These are phyloP conservation scores for Cucurbitaria berberidis DNA, from an alignment of 2,329 filamentous ascomycete species.

Conservation along the genomic window DNA sequence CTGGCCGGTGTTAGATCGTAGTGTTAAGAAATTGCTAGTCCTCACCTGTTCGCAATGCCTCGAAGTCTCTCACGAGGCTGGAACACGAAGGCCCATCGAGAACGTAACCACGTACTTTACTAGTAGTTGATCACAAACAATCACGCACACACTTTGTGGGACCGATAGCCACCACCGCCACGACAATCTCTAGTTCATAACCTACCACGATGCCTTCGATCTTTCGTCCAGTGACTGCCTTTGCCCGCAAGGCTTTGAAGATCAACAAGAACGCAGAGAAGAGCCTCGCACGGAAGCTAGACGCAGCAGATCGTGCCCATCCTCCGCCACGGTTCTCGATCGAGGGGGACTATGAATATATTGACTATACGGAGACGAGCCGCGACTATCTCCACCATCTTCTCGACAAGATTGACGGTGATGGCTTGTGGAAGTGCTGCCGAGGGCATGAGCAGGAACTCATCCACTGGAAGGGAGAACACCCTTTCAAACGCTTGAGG, in stretches of 20 bases:
- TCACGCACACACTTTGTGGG: background rate
- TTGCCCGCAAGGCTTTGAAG: background rate
- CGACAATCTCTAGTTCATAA: background rate
- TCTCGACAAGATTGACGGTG: background rate
- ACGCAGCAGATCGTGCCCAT: background rate
- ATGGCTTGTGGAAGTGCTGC: conserved; percentile 1
- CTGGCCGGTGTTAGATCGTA: too few species aligned
- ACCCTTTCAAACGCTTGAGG: conserved; percentile 5
- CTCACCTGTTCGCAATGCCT: background rate
- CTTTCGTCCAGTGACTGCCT: background rate
- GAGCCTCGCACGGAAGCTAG: background rate
- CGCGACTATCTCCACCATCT: background rate
- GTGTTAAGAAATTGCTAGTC: background rate
- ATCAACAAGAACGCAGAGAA: background rate
- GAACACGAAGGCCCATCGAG: background rate
- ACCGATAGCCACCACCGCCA: background rate
- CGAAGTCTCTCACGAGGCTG: background rate
- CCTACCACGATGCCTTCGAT: background rate
- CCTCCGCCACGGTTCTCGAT: background rate
- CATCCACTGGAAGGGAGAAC: background rate
- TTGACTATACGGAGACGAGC: background rate
- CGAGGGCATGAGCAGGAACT: conserved; percentile 2
- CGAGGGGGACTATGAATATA: background rate
- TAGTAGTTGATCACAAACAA: background rate
- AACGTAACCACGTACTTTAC: background rate